These are phyloP conservation scores for Serendipita sp. DNA, from an alignment of 768 basidiomycete species.

Conservation along the genomic window DNA sequence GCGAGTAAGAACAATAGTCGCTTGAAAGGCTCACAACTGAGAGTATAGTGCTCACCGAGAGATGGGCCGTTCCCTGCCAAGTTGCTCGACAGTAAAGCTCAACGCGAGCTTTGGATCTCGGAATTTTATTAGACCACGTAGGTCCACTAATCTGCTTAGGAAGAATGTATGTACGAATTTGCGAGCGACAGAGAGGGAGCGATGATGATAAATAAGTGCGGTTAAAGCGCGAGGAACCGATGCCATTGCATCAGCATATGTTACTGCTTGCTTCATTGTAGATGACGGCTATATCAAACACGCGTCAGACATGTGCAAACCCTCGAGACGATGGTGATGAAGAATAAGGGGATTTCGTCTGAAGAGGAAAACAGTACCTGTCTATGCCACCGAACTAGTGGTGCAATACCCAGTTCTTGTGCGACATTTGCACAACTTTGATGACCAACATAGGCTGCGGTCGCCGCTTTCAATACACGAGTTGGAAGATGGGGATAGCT, in stretches of 20 bases:
- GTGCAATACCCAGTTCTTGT: slow-evolving; percentile 63
- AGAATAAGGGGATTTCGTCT: neutral
- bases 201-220: slow-evolving; percentile 75
- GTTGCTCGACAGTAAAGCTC: slow-evolving; percentile 52
- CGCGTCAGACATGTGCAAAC: neutral
- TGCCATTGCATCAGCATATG: slow-evolving; percentile 77
- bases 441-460: slow-evolving; percentile 84
- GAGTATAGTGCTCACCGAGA: slow-evolving; percentile 35
- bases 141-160: slow-evolving; percentile 68
- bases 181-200: slow-evolving; percentile 72
- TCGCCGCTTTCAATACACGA: slow-evolving; percentile 75
- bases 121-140: slow-evolving; percentile 66
- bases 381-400: slow-evolving; percentile 69
- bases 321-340: neutral
- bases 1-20: neutral
- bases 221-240: slow-evolving; percentile 75
- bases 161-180: slow-evolving; percentile 82
- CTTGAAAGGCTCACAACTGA: neutral
- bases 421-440: slow-evolving; percentile 71
- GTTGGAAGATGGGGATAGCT: slow-evolving; percentile 84
- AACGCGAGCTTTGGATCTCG: slow-evolving; percentile 66
- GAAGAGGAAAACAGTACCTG: slow-evolving; percentile 30
- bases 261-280: slow-evolving; percentile 26
- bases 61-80: slow-evolving; percentile 44
- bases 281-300: neutral